Percentiles rank a stretch among this genome's conserved stretches.
These are phyloP conservation scores for Phytophthora lateralis DNA, from an alignment of 352 stramenopile genomes.

Conservation along the genomic window DNA sequence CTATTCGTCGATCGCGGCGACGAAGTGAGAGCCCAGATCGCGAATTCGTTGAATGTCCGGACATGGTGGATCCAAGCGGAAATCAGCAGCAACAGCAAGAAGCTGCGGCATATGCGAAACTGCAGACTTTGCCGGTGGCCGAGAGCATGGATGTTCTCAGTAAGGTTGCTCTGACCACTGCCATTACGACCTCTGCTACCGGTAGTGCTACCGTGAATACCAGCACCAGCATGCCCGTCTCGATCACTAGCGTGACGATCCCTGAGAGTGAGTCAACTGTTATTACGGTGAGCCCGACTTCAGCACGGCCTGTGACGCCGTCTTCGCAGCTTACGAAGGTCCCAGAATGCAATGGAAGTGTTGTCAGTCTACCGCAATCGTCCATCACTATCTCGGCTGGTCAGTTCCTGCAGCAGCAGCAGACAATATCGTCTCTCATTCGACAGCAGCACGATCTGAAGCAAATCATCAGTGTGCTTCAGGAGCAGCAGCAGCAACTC, in stretches of 20 bases:
- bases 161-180: constrained; percentile 8
- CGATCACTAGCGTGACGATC: constrained; percentile 9
- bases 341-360: constrained; percentile 16
- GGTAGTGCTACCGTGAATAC: not conserved
- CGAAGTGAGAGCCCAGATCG: constrained; percentile 57
- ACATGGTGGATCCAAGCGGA: constrained; percentile 21
- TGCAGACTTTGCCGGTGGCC: constrained; percentile 6
- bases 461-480: constrained; percentile 74
- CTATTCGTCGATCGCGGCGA: constrained; percentile 35
- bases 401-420: constrained; percentile 82
- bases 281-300: constrained; percentile 6
- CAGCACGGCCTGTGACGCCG: constrained; percentile 14
- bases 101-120: constrained; percentile 17
- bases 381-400: constrained; percentile 69
- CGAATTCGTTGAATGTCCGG: constrained; percentile 24
- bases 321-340: constrained; percentile 21
- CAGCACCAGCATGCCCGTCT: constrained; percentile 4
- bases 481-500: constrained; percentile 81
- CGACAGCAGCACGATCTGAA: constrained; percentile 86
- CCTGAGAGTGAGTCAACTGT: constrained; percentile 18
- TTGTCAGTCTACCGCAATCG: constrained; percentile 45
- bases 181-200: constrained; percentile 2
- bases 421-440: constrained; percentile 83
- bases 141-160: constrained; percentile 22
- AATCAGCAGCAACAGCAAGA: constrained; percentile 33